Evolutionary conservation across 202 grass and related monocot genomes (phyloP), one percentile per base, ranked within the genome.

Genomic region (Bolboschoenoplectus hybrid): DNA sequence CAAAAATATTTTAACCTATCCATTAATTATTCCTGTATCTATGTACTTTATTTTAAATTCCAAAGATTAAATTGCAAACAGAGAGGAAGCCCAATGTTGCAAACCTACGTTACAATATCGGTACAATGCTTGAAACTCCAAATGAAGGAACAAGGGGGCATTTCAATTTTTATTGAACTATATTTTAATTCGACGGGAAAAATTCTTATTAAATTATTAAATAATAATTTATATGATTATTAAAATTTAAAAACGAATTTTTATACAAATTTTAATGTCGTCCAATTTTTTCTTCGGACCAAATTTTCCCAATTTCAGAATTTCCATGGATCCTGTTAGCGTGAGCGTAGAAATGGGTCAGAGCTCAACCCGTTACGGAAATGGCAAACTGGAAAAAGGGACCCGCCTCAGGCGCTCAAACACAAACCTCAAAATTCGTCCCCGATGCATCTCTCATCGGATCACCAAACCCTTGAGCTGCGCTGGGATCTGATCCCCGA

Each of bases 391-490:
- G 26, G 13, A 7, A 7, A 69, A 69, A 16, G 13, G 38, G 66
- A 69, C 66, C 66, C 66, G 39, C 38, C 3, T 62, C 58, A 19
- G 17, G 20, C 58, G 1, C 1, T 19, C 13, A 8, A 67, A 26
- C 68, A 46, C 11, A 43, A 7, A 44, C 68, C 7, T 6, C 32
- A 56, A 9, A 38, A 39, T 57, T 17, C 6, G 35, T n/a, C 14
- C 2, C 14, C 2, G 53, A 43, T 60, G 76, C 55, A 9, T 61
- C 17, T 80, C 76, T 80, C 55, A 62, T 61, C 76, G 76, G 17
- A 80, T 80, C 76, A 71, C 64, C 82, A 44, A 67, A 36, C 80
- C 38, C 4, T 82, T 36, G 35, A 81, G 16, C 41, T 62, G 1
- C 34, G 36, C 38, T 65, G 41, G 63, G 32, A 69, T 68, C 82